Evolutionary conservation across 2,329 filamentous ascomycete species (phyloP).

Genomic region (Claviceps lovelessii): DNA sequence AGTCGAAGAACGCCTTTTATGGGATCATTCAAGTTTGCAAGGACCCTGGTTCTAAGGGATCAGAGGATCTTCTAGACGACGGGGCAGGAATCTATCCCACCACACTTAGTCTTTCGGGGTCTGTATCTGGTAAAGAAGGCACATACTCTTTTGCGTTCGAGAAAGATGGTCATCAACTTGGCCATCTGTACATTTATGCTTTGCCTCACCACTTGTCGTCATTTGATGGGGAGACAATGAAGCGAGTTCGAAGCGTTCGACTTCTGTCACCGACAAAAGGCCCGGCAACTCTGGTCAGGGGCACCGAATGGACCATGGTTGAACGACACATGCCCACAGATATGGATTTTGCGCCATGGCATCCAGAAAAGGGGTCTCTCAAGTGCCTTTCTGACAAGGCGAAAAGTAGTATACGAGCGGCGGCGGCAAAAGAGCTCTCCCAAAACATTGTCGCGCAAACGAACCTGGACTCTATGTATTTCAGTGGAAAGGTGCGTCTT

Average conservation of each 20-base stretch:
- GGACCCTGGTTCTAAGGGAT: slow-evolving; percentile 39
- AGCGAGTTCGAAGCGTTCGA: slow-evolving; percentile 38
- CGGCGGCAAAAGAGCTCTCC: slow-evolving; percentile 58
- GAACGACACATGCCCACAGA: slow-evolving; percentile 57
- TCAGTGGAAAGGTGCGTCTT: slow-evolving; percentile 58
- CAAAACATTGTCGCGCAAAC: slow-evolving; percentile 62
- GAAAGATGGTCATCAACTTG: slow-evolving; percentile 49
- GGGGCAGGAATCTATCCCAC: slow-evolving; percentile 63
- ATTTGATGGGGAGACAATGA: slow-evolving; percentile 45
- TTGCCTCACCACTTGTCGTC: slow-evolving; percentile 74
- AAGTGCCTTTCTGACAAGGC: slow-evolving; percentile 35
- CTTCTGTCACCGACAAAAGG: slow-evolving; percentile 81
- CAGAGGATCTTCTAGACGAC: slow-evolving; percentile 58
- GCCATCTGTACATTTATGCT: slow-evolving; percentile 67
- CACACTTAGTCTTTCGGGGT: slow-evolving; percentile 49
- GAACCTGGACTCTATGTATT: slow-evolving; percentile 80
- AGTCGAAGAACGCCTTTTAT: slow-evolving; percentile 52
- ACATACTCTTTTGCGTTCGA: slow-evolving; percentile 60
- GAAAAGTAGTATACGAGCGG: slow-evolving; percentile 42
- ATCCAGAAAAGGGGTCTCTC: slow-evolving; percentile 34
- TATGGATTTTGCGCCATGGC: slow-evolving; percentile 73
- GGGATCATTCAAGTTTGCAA: slow-evolving; percentile 78
- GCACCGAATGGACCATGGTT: slow-evolving; percentile 61
- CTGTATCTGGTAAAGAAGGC: slow-evolving; percentile 42
- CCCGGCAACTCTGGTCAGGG: slow-evolving; percentile 54